Evolutionary conservation across 2,329 filamentous ascomycete species (phyloP).

Genomic region (Colletotrichum godetiae): DNA sequence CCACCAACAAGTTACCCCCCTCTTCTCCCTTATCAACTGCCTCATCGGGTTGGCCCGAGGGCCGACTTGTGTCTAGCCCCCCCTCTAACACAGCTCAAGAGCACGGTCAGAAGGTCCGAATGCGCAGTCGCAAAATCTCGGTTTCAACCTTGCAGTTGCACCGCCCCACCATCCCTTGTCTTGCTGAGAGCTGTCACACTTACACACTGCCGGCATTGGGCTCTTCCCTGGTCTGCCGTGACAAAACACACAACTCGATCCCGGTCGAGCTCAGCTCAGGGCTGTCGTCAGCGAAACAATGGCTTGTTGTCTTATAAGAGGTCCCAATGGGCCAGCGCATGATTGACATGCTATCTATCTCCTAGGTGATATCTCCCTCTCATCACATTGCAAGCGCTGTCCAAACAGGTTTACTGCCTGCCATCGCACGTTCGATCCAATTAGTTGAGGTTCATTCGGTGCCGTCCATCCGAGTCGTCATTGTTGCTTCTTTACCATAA

Average conservation of each 20-base stretch:
- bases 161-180: conserved; percentile 18
- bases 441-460: not conserved
- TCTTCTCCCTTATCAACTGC: conserved; percentile 12
- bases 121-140: conserved; percentile 26
- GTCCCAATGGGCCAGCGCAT: not conserved
- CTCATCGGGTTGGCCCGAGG: conserved; percentile 31
- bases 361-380: not conserved
- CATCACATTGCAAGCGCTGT: conserved; percentile 1
- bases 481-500: not conserved
- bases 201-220: conserved; percentile 25
- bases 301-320: not conserved
- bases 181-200: conserved; percentile 25
- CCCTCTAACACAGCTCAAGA: conserved; percentile 2
- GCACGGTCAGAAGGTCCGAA: conserved; percentile 28
- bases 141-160: conserved; percentile 35
- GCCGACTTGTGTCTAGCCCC: not conserved
- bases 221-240: not conserved
- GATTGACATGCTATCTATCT: not conserved
- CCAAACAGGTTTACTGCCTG: not conserved
- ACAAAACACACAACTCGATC: not conserved
- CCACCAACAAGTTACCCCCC: not conserved
- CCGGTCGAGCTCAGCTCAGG: not conserved
- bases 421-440: conserved; percentile 10
- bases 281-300: conserved; percentile 13
- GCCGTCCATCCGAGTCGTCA: conserved; percentile 9